phyloP scores from a whole-genome alignment of 257 asterid species.

The Eustoma russellianum region DNA sequence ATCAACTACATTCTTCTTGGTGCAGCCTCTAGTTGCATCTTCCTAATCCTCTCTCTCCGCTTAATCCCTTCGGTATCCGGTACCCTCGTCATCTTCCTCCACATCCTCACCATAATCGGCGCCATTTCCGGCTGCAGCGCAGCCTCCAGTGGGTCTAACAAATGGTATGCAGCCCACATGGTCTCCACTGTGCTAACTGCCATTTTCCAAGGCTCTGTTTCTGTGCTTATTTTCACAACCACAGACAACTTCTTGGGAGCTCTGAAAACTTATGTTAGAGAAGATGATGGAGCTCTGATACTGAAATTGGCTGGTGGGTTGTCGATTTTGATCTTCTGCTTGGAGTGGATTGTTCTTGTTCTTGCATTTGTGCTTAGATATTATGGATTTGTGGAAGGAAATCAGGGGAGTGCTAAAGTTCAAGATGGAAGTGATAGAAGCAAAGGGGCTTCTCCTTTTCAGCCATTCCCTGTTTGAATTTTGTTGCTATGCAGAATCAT shows the following conservation, averaged over 20 bases:
- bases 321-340: constrained; percentile 21
- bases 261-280: constrained; percentile 22
- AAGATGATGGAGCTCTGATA: constrained; percentile 21
- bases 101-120: constrained; percentile 52
- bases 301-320: constrained; percentile 32
- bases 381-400: constrained; percentile 25
- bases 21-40: constrained; percentile 70
- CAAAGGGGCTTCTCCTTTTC: constrained; percentile 20
- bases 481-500: not conserved
- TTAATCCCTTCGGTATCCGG: constrained; percentile 56
- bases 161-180: constrained; percentile 31
- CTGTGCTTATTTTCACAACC: constrained; percentile 26
- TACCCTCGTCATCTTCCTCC: constrained; percentile 63
- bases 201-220: constrained; percentile 35
- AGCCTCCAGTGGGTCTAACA: constrained; percentile 14
- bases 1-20: constrained; percentile 56
- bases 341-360: constrained; percentile 30
- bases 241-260: constrained; percentile 14
- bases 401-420: constrained; percentile 15
- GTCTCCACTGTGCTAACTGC: constrained; percentile 30
- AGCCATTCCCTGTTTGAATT: constrained; percentile 21
- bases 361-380: constrained; percentile 31
- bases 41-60: constrained; percentile 71
- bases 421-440: constrained; percentile 13
- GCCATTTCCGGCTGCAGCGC: constrained; percentile 49